A percentile compares a stretch with the other conserved stretches of the same genome.
Evolutionary conservation across 1,139 yeast species (phyloP).

Genomic region (Blastobotrys buckinghamii): DNA sequence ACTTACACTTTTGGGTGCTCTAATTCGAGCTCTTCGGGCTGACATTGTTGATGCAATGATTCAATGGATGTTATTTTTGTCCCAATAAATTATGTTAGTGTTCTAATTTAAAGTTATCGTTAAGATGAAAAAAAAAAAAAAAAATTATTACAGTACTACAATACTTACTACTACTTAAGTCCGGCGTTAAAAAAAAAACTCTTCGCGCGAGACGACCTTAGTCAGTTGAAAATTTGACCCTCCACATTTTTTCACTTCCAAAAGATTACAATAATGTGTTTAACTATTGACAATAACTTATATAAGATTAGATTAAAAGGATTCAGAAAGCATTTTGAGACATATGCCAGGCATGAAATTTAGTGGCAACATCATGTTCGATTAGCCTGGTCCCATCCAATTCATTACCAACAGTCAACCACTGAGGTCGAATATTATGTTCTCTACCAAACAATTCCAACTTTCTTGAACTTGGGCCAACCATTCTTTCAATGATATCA

Average conservation of each 20-base stretch:
- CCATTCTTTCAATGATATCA: slow-evolving; percentile 78
- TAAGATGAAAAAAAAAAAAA: neutral
- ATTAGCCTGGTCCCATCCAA: slow-evolving; percentile 52
- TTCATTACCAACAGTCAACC: slow-evolving; percentile 89
- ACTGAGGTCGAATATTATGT: slow-evolving; percentile 81
- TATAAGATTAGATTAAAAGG: no score
- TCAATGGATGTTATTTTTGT: neutral
- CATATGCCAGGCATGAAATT: slow-evolving; percentile 17
- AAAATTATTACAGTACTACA: neutral
- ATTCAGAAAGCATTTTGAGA: neutral
- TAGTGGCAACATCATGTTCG: slow-evolving; percentile 48
- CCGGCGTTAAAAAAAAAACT: no score
- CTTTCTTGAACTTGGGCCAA: slow-evolving; percentile 68
- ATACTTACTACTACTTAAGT: no score
- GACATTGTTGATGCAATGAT: no score
- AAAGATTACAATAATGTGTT: no score
- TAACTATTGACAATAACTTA: no score
- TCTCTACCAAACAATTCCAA: slow-evolving; percentile 85
- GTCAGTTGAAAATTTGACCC: no score
- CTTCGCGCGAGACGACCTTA: no score
- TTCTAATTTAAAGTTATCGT: neutral
- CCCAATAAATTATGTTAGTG: neutral
- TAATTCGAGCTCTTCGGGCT: slow-evolving; percentile 19
- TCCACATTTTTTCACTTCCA: no score
- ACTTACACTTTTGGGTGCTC: slow-evolving; percentile 22